Evolutionary conservation across 352 stramenopile genomes (phyloP), one percentile per base, ranked within the genome.

Genomic region (Phytophthora multivora): DNA sequence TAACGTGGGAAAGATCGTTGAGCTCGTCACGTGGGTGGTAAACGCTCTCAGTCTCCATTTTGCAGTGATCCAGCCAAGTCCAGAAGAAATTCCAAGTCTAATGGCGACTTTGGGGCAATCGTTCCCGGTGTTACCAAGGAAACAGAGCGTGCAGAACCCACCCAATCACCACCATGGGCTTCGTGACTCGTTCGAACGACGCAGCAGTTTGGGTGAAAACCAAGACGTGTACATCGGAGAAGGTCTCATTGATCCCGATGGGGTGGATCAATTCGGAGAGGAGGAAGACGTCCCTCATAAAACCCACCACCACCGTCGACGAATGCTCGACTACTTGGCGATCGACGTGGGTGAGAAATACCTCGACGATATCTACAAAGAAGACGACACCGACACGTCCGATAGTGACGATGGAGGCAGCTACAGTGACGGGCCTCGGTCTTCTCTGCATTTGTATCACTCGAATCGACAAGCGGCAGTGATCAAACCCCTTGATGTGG

Each of bases 241-340:
- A 65, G 79, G 79, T 11, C 63, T 86, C 31, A 33, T 83, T 8
- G 63, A 83, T 21, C 50, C 63, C 8, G 63, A 68, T 13, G 71
- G 62, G 0, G 47, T 80, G 2, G 66, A 89, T 33, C 28, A 42
- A 3, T 52, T 31, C 6, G 16, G 18, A 8, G 46, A 52, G 11
- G 71, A 72, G n/a, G 46, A 75, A 35, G 51, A 51, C 16, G 46
- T 25, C 13, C 16, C 28, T 52, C 28, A 41, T 15, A 40, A 52
- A 21, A n/a, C 31, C 5, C 47, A 43, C 13, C 31, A 63, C 35
- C 19, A 51, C 74, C 42, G 66, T 69, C 23, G 59, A 67, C 43
- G 83, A 68, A 40, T 86, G 7, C 75, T 87, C 21, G 79, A 89
- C 55, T 84, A 82, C 23, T 59, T 89, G 4, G 77, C 79, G 0